Percentiles rank a stretch among this genome's conserved stretches.
These are phyloP conservation scores for Heritiera fomes DNA, from an alignment of 345 rosid genomes.

Conservation along the genomic window DNA sequence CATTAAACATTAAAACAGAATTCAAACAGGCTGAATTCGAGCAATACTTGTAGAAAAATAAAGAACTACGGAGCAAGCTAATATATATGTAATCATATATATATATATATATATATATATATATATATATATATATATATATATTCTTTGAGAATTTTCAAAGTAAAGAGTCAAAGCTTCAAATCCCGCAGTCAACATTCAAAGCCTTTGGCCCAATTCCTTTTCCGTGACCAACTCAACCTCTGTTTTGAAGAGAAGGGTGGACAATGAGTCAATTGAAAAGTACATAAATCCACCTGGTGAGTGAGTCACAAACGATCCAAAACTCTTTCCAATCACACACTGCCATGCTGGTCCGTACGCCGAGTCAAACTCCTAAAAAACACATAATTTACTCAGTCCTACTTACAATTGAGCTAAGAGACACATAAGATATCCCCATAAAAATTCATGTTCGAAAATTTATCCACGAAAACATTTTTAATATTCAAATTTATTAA, in stretches of 20 bases:
- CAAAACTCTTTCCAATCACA: conserved; percentile 60
- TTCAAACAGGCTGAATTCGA: no score
- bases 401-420: neutral
- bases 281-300: conserved; percentile 59
- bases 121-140: no score
- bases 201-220: neutral
- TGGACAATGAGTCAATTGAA: conserved; percentile 41
- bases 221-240: conserved; percentile 9
- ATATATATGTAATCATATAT: no score
- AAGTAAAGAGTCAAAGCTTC: neutral
- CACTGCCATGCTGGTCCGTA: conserved; percentile 66
- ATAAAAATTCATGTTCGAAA: no score
- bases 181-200: neutral
- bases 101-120: no score
- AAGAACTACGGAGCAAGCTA: no score
- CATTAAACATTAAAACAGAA: no score
- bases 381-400: neutral
- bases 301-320: conserved; percentile 62
- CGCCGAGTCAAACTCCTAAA: conserved; percentile 48
- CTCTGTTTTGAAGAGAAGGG: conserved; percentile 41
- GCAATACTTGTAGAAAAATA: no score
- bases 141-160: no score
- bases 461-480: no score
- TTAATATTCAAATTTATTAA: no score
- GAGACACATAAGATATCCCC: no score